Evolutionary conservation across 2,329 filamentous ascomycete species (phyloP).

Genomic region (Nothophaeocryptopus gaeumannii): DNA sequence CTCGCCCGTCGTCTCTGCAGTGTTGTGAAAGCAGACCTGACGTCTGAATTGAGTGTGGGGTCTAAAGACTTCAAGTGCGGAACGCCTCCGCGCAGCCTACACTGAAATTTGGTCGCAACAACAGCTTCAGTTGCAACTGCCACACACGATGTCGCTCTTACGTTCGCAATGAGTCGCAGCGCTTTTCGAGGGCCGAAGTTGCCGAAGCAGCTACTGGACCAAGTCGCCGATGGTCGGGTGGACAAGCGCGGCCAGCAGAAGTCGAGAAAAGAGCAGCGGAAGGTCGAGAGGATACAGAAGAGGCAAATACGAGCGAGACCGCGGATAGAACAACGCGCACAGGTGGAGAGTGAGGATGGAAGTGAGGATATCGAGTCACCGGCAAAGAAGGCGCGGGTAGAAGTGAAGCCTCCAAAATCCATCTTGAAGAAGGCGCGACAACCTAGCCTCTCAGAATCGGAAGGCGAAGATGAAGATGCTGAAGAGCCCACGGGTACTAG

Average conservation of each 20-base stretch:
- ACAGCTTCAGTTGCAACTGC: neutral
- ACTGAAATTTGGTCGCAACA: slow-evolving; percentile 2
- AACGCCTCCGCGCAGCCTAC: neutral
- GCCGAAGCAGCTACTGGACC: slow-evolving; percentile 45
- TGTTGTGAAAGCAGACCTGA: neutral
- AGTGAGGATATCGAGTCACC: too few species aligned
- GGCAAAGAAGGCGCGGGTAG: neutral
- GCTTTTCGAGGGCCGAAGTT: slow-evolving; percentile 41
- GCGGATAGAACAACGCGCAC: too few species aligned
- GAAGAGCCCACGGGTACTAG: slow-evolving; percentile 12
- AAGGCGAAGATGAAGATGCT: slow-evolving; percentile 12
- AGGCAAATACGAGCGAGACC: slow-evolving; percentile 37
- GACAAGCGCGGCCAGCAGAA: slow-evolving; percentile 21
- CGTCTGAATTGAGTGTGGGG: slow-evolving; percentile 5
- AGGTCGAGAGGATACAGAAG: slow-evolving; percentile 62
- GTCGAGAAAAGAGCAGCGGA: slow-evolving; percentile 51
- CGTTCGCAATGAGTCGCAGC: slow-evolving; percentile 25
- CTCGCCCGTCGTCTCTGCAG: too few species aligned
- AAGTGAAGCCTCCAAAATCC: slow-evolving; percentile 6
- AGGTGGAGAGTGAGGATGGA: neutral
- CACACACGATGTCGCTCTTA: neutral
- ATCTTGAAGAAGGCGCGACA: slow-evolving; percentile 9
- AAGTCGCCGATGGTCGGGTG: slow-evolving; percentile 34
- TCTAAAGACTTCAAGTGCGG: neutral
- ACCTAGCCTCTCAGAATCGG: neutral